phyloP scores from a whole-genome alignment of 2,329 filamentous ascomycete species.

The Botrytis squamosa region DNA sequence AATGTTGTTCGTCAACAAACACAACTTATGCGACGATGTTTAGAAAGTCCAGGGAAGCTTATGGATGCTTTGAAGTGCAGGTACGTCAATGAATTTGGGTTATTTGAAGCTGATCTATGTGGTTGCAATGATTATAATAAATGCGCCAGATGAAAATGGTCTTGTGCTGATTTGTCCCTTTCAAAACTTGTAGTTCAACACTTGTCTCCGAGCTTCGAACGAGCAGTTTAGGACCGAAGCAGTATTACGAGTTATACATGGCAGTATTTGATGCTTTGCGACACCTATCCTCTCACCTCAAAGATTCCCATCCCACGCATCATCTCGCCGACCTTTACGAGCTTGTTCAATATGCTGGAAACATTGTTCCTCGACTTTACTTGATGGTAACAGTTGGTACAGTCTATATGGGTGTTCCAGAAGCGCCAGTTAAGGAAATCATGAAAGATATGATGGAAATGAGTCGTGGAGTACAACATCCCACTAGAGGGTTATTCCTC shows the following conservation, averaged over 20 bases:
- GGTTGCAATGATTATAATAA: slow-evolving; percentile 1
- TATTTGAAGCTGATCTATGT: not conserved
- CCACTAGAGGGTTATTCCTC: slow-evolving; percentile 89
- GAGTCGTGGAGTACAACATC: slow-evolving; percentile 96
- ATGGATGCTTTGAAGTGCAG: slow-evolving; percentile 99
- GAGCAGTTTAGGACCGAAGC: slow-evolving; percentile 95
- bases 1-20: slow-evolving; percentile 97
- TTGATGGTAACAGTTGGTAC: slow-evolving; percentile 99
- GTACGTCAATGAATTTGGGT: slow-evolving; percentile 53
- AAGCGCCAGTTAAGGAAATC: slow-evolving; percentile 97
- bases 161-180: slow-evolving; percentile 35
- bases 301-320: slow-evolving; percentile 95
- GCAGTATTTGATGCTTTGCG: slow-evolving; percentile 96
- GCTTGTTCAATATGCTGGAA: slow-evolving; percentile 95
- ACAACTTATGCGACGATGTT: slow-evolving; percentile 92
- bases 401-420: slow-evolving; percentile 97
- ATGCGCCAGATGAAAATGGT: slow-evolving; percentile 21
- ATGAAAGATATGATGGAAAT: slow-evolving; percentile 99
- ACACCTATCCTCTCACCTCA: slow-evolving; percentile 92
- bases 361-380: slow-evolving; percentile 93
- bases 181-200: slow-evolving; percentile 69
- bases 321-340: slow-evolving; percentile 98
- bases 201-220: slow-evolving; percentile 98
- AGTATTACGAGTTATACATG: slow-evolving; percentile 99
- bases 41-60: slow-evolving; percentile 95